Conservation (phyloP, 768 basidiomycete genomes). For the Dentipellis sp. region DNA sequence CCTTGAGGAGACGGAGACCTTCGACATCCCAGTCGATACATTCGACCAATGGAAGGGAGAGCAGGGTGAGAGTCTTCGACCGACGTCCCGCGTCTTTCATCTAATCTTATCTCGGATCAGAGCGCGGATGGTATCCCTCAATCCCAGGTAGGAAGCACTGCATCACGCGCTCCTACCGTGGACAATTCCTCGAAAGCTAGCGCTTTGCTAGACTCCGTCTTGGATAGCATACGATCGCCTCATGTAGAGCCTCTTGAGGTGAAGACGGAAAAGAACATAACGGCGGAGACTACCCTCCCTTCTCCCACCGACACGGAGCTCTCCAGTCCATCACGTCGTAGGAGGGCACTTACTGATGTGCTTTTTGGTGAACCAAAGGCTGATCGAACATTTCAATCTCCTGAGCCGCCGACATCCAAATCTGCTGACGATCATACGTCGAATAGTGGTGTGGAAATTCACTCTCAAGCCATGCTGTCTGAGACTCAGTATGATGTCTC, state of each 20-base stretch:
- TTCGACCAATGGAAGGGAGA: conserved; percentile 52
- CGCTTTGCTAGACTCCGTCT: conserved; percentile 57
- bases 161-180: conserved; percentile 21
- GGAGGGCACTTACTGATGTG: conserved; percentile 67
- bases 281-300: conserved; percentile 24
- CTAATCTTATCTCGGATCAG: conserved; percentile 23
- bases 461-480: neutral
- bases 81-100: neutral
- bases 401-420: conserved; percentile 14
- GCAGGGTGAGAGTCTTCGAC: conserved; percentile 21
- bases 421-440: neutral
- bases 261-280: conserved; percentile 6
- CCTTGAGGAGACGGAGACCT: conserved; percentile 66
- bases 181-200: conserved; percentile 53
- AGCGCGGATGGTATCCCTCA: conserved; percentile 52
- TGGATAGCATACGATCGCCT: conserved; percentile 35
- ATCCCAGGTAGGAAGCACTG: conserved; percentile 15
- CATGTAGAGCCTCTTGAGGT: conserved; percentile 12
- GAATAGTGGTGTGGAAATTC: neutral
- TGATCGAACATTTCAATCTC: conserved; percentile 21
- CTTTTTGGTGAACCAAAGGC: conserved; percentile 51
- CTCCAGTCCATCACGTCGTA: conserved; percentile 37
- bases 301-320: conserved; percentile 26
- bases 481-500: too few species aligned
- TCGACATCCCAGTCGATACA: conserved; percentile 83